These are phyloP conservation scores for Cynanchum wilfordii DNA, from an alignment of 257 asterid genomes.

Conservation along the genomic window DNA sequence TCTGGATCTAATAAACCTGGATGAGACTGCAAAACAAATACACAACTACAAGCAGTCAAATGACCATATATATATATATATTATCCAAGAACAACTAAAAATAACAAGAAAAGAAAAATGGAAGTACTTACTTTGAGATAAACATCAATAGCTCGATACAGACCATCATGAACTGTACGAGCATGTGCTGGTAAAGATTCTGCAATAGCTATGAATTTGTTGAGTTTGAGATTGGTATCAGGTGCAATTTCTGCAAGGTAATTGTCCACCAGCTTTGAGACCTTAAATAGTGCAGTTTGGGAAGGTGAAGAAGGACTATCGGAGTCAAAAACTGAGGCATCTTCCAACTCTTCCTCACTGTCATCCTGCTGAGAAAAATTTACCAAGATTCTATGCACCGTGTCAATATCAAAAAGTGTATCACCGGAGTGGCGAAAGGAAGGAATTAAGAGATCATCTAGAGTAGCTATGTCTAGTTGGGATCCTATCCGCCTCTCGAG, in stretches of 20 bases:
- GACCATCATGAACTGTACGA: conserved; percentile 64
- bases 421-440: conserved; percentile 72
- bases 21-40: conserved; percentile 54
- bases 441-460: conserved; percentile 88
- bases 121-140: conserved; percentile 70
- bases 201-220: conserved; percentile 67
- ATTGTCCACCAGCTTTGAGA: conserved; percentile 74
- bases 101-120: not conserved
- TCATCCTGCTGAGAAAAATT: conserved; percentile 80
- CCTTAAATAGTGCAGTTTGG: conserved; percentile 71
- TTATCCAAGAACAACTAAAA: too few relatives aligned
- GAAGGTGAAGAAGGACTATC: conserved; percentile 71
- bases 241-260: conserved; percentile 92
- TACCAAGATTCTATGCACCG: conserved; percentile 72
- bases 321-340: conserved; percentile 62
- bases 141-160: conserved; percentile 86
- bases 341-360: conserved; percentile 78
- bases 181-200: conserved; percentile 81
- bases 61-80: not conserved
- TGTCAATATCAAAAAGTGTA: conserved; percentile 79
- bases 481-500: conserved; percentile 86
- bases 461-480: conserved; percentile 70
- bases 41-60: conserved; percentile 10
- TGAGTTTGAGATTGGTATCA: conserved; percentile 76
- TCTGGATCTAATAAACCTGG: conserved; percentile 68